These are phyloP conservation scores for Metarhizium sp. DNA, from an alignment of 2,329 filamentous ascomycete genomes.

Conservation along the genomic window DNA sequence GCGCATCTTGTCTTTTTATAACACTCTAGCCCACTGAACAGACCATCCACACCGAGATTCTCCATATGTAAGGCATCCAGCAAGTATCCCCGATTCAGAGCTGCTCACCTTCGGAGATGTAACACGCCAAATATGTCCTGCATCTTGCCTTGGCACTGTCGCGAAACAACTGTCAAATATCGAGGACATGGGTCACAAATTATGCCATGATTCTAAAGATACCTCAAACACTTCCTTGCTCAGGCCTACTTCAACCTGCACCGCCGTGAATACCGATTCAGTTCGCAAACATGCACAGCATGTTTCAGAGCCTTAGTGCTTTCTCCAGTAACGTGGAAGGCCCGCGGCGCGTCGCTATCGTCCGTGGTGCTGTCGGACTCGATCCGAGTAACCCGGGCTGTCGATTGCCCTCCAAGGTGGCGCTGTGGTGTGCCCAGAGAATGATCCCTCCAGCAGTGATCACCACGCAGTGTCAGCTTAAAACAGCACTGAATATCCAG, in stretches of 20 bases:
- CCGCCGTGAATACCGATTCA: background rate
- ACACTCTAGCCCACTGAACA: too few species aligned
- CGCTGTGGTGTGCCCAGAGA: background rate
- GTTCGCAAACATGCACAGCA: background rate
- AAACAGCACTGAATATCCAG: too few species aligned
- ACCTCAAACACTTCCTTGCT: slow-evolving; percentile 1
- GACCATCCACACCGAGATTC: too few species aligned
- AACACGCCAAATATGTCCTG: background rate
- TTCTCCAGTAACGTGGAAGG: background rate
- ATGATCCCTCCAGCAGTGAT: background rate
- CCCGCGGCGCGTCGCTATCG: background rate
- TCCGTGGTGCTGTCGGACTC: background rate
- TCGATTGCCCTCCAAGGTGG: background rate
- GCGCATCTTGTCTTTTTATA: too few species aligned
- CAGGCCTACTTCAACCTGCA: background rate
- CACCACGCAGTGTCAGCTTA: too few species aligned
- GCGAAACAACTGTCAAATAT: background rate
- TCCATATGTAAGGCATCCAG: too few species aligned
- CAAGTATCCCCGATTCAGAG: background rate
- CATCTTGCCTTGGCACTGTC: background rate
- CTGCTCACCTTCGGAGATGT: background rate
- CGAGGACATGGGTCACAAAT: background rate
- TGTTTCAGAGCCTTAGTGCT: background rate
- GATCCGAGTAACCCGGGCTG: background rate
- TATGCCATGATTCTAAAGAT: background rate